Conservation (phyloP, 2,329 filamentous ascomycete genomes). For the Triangularia verruculosa region DNA sequence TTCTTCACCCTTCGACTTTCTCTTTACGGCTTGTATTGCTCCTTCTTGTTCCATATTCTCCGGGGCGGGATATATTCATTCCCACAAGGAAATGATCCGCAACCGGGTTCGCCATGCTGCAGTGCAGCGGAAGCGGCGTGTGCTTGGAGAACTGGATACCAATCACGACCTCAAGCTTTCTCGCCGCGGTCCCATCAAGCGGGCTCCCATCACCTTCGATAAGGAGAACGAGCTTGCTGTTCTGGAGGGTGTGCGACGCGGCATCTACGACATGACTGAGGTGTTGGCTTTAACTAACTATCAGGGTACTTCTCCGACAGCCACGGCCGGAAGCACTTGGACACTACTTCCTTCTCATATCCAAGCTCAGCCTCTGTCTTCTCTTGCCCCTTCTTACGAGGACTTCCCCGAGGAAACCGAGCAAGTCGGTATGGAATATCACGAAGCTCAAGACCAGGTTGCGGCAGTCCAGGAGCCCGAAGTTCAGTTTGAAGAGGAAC, state of each 20-base stretch:
- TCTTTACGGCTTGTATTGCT: background rate
- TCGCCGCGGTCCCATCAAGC: slow-evolving; percentile 9
- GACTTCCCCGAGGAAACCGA: background rate
- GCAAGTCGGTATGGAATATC: slow-evolving; percentile 15
- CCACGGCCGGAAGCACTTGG: slow-evolving; percentile 7
- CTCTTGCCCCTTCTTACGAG: background rate
- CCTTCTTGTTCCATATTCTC: background rate
- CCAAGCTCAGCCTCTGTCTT: background rate
- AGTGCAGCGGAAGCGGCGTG: slow-evolving; percentile 10
- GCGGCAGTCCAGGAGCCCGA: background rate
- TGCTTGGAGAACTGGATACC: slow-evolving; percentile 20
- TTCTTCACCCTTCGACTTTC: background rate
- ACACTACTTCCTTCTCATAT: background rate
- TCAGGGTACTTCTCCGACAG: slow-evolving; percentile 7
- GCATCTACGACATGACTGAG: slow-evolving; percentile 23
- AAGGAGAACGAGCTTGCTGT: slow-evolving; percentile 25
- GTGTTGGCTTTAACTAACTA: slow-evolving; percentile 24
- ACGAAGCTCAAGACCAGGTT: background rate
- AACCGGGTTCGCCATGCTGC: background rate
- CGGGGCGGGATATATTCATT: background rate
- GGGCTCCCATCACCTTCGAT: slow-evolving; percentile 24
- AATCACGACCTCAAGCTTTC: slow-evolving; percentile 20
- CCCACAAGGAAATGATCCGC: slow-evolving; percentile 1
- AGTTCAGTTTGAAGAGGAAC: slow-evolving; percentile 6
- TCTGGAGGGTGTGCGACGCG: slow-evolving; percentile 18